Evolutionary conservation across 2,329 filamentous ascomycete species (phyloP).

Genomic region (Beauveria scarabaeidicola): DNA sequence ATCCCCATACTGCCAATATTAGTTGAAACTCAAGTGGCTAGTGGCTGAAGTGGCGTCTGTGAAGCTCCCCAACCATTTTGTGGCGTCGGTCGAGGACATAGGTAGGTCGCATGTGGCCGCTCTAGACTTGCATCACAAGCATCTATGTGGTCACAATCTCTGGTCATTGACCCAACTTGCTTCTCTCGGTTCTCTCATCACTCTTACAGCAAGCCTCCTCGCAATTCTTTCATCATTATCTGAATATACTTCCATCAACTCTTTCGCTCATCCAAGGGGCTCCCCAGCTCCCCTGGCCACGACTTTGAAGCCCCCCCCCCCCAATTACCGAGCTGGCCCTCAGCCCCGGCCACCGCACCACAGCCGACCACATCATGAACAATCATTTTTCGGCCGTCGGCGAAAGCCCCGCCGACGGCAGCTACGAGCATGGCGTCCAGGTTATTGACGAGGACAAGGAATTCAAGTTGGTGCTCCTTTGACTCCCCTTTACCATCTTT

Average conservation of each 20-base stretch:
- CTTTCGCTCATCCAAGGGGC: not conserved
- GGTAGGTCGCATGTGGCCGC: constrained; percentile 8
- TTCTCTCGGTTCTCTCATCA: constrained; percentile 1
- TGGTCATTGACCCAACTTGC: not conserved
- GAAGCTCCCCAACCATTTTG: not conserved
- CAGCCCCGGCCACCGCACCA: not conserved
- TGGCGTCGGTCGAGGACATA: not conserved
- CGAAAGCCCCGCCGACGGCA: constrained; percentile 52
- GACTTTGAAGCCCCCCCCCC: not conserved
- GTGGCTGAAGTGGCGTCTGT: too few relatives aligned
- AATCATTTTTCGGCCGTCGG: constrained; percentile 71
- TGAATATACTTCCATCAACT: constrained; percentile 2
- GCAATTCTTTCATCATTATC: not conserved
- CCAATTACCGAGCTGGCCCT: constrained; percentile 8
- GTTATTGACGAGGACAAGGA: constrained; percentile 80
- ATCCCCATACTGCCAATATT: not conserved
- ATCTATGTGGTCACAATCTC: constrained; percentile 10
- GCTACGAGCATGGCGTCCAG: constrained; percentile 90
- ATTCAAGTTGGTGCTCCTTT: constrained; percentile 66
- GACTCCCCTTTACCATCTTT: constrained; percentile 10
- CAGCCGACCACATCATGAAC: constrained; percentile 49
- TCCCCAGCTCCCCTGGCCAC: not conserved
- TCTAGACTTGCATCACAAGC: constrained; percentile 6
- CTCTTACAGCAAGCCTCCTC: not conserved
- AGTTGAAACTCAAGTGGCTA: not conserved